Evolutionary conservation across 225 moss, liverwort and hornwort genomes (phyloP).

Genomic region (Neckera pumila): DNA sequence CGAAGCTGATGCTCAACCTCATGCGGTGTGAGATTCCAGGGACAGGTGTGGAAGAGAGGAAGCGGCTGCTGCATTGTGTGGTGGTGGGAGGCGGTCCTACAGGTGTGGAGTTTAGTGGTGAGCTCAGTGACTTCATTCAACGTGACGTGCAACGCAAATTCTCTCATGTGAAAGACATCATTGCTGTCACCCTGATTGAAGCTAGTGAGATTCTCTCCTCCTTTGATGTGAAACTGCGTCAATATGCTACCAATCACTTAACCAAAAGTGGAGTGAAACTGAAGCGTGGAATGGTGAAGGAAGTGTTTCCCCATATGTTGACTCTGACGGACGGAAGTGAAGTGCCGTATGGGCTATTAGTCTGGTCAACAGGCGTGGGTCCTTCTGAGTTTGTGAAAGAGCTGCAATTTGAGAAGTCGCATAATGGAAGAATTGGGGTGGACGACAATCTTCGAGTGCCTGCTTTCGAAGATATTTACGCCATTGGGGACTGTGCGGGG

Average conservation of each 20-base stretch:
- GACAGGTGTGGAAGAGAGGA: constrained; percentile 43
- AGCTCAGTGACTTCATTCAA: constrained; percentile 84
- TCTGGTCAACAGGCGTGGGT: constrained; percentile 95
- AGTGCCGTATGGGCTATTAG: constrained; percentile 74
- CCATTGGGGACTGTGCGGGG: constrained; percentile 91
- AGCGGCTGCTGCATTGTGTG: constrained; percentile 59
- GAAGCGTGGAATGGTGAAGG: constrained; percentile 61
- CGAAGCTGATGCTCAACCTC: constrained; percentile 82
- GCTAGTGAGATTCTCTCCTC: constrained; percentile 75
- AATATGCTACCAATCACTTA: constrained; percentile 63
- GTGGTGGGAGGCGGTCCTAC: constrained; percentile 94
- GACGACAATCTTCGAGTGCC: constrained; percentile 65
- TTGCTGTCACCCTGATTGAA: constrained; percentile 78
- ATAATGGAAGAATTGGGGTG: constrained; percentile 57
- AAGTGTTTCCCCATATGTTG: constrained; percentile 36
- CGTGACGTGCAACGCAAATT: constrained; percentile 66
- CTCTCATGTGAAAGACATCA: constrained; percentile 53
- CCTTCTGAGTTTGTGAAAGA: constrained; percentile 59
- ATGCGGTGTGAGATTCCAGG: constrained; percentile 75
- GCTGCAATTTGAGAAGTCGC: constrained; percentile 47
- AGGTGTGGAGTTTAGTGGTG: constrained; percentile 93
- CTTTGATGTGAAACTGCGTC: constrained; percentile 64
- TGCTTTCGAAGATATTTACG: constrained; percentile 44
- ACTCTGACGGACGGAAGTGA: constrained; percentile 42
- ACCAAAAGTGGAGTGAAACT: constrained; percentile 58